These are phyloP conservation scores for Aspergillus sp. DNA, from an alignment of 2,329 filamentous ascomycete species.

Conservation along the genomic window DNA sequence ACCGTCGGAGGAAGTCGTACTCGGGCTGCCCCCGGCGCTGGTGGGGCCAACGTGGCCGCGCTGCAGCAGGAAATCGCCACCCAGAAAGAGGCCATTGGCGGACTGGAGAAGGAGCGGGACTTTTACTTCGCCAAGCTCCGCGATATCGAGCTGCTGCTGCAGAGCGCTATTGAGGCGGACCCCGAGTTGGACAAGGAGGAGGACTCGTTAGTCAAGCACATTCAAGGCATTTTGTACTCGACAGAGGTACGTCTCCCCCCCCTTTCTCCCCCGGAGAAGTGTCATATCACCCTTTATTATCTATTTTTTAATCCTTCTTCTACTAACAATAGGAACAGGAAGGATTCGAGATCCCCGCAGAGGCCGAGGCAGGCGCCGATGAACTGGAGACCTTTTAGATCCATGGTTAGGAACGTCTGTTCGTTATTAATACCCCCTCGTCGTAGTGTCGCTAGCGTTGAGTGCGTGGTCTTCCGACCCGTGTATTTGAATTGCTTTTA, in stretches of 20 bases:
- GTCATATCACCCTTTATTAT: not conserved
- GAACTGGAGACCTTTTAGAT: constrained; percentile 33
- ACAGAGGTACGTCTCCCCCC: constrained; percentile 64
- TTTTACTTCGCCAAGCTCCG: constrained; percentile 99
- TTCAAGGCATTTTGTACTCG: constrained; percentile 95
- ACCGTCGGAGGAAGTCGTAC: constrained; percentile 53
- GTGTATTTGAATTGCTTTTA: constrained; percentile 6
- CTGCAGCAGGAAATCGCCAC: constrained; percentile 82
- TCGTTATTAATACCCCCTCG: constrained; percentile 28
- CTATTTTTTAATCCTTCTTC: too few species aligned
- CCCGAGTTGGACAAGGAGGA: constrained; percentile 94
- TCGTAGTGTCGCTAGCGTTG: constrained; percentile 22
- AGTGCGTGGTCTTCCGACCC: constrained; percentile 8
- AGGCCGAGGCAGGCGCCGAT: constrained; percentile 26
- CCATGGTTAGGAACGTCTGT: constrained; percentile 11
- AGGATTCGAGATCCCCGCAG: constrained; percentile 34
- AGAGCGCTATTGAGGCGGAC: constrained; percentile 88
- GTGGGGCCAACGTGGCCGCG: constrained; percentile 63
- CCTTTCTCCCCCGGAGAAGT: not conserved
- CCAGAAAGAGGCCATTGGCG: constrained; percentile 92
- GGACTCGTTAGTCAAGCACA: constrained; percentile 87
- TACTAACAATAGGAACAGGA: constrained; percentile 17
- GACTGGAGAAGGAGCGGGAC: constrained; percentile 91
- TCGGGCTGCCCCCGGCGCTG: constrained; percentile 48
- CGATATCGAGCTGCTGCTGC: constrained; percentile 92